Base-by-base conservation (phyloP, 305 asterid genomes). In the Fraxinus platypoda region DNA sequence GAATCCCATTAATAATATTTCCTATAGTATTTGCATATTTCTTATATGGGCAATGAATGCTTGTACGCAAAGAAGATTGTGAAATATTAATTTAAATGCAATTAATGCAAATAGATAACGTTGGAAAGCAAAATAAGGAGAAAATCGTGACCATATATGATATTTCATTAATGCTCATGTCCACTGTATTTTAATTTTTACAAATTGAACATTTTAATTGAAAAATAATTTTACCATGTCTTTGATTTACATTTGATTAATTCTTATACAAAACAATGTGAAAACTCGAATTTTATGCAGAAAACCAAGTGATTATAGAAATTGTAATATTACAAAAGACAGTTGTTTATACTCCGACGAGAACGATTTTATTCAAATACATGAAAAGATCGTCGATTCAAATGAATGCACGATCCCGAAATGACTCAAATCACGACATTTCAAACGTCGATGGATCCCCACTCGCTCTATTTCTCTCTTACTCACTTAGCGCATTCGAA, bases 81-180 rank as follows among this genome's bases (percentile, higher is more conserved):
- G 78, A 82, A 76, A 28, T 31, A 52, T 52, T 19, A 38, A 64
- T 74, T 49, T 82, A 77, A 78, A 25, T 46, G 80, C 86, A 84
- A 83, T 87, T 46, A 87, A 85, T 81, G 54, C 62, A 74, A 35
- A 83, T 15, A 79, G 87, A 81, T 83, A 72, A 34, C 76, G 73
- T 79, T 78, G n/a, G 78, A 78, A 73, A 77, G 62, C 77, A 81
- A 75, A 78, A 52, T 81, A 59, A 68, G 80, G 81, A 13, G 43
- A 74, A 71, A 59, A 75, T 66, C 74, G 78, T 80, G 75, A n/a
- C 35, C 73, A 70, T 76, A 70, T 77, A 78, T 76, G 79, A 62
- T 81, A 84, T 82, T 80, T 84, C 88, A 82, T 86, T 84, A 57
- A 84, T 84, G 78, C 83, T 83, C 73, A 33, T 77, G 15, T 25